Conservation (phyloP, 495 filamentous ascomycete genomes). For the Apodospora peruviana region DNA sequence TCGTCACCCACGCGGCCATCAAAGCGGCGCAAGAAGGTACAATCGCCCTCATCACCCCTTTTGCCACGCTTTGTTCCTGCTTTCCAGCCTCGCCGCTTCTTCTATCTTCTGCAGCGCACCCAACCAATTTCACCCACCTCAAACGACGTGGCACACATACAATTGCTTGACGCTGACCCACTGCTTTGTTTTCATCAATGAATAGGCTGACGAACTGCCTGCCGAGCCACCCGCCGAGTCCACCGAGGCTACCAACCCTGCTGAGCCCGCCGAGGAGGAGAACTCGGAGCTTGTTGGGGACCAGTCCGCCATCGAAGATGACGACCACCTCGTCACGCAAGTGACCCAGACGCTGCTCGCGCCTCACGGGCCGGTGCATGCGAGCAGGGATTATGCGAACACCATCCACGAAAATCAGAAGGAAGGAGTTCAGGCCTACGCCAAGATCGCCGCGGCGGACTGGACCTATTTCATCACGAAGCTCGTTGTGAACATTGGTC, state of each 20-base stretch:
- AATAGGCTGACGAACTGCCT: slow-evolving; percentile 15
- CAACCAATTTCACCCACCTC: neutral
- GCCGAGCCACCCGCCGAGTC: slow-evolving; percentile 12
- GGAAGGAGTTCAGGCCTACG: slow-evolving; percentile 78
- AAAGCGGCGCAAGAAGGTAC: slow-evolving; percentile 72
- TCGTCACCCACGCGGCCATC: slow-evolving; percentile 69
- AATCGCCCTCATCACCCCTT: slow-evolving; percentile 11
- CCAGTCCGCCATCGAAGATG: slow-evolving; percentile 40
- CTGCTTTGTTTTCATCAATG: neutral
- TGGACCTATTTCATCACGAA: slow-evolving; percentile 94
- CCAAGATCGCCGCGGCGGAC: slow-evolving; percentile 82
- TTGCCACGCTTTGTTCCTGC: slow-evolving; percentile 2
- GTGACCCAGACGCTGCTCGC: slow-evolving; percentile 65
- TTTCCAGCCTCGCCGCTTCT: slow-evolving; percentile 7
- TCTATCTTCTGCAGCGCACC: neutral
- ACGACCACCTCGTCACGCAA: slow-evolving; percentile 62
- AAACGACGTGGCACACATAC: no score
- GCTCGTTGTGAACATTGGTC: slow-evolving; percentile 76
- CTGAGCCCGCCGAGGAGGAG: slow-evolving; percentile 30
- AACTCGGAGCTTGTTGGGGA: slow-evolving; percentile 43
- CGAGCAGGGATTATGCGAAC: slow-evolving; percentile 68
- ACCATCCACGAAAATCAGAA: slow-evolving; percentile 63
- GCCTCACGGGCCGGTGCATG: slow-evolving; percentile 54
- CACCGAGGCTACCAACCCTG: no score
- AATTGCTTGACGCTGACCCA: neutral